Conservation (phyloP, 768 basidiomycete genomes). For the Naganishia onofrii region DNA sequence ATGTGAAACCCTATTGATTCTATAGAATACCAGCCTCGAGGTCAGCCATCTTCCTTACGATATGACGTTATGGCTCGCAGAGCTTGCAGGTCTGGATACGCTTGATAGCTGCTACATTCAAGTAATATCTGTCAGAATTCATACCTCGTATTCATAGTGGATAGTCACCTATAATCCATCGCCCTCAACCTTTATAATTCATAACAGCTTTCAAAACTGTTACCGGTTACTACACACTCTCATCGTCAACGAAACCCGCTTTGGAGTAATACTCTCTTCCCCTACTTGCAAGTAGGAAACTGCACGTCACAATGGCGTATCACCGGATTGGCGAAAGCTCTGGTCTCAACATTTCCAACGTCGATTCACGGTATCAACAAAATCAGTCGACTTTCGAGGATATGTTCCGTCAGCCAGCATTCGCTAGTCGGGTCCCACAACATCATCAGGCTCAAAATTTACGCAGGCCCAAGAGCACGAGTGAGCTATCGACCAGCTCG, state of each 20-base stretch:
- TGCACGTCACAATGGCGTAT: not conserved
- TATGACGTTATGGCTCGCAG: constrained; percentile 13
- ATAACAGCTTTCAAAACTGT: not conserved
- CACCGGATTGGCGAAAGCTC: not conserved
- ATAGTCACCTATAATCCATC: not conserved
- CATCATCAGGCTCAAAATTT: constrained; percentile 4
- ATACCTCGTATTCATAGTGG: not conserved
- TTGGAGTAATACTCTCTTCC: not conserved
- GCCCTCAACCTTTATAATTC: not conserved
- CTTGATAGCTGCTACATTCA: not conserved
- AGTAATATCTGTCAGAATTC: not conserved
- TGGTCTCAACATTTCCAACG: constrained; percentile 23
- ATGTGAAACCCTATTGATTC: constrained; percentile 19
- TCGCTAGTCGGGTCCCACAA: not conserved
- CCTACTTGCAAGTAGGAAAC: not conserved
- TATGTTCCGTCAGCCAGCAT: not conserved
- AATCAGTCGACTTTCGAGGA: not conserved
- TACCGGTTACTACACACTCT: not conserved
- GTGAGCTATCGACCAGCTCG: constrained; percentile 8
- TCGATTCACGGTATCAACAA: constrained; percentile 10
- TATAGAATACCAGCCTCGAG: not conserved
- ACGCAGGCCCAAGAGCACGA: constrained; percentile 21
- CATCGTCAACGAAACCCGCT: not conserved
- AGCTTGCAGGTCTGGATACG: not conserved
- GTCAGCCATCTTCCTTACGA: constrained; percentile 7